A percentile compares a stretch with the other conserved stretches of the same genome.
Conservation (phyloP, 805 yeast species). For the Limtongia smithiae region DNA sequence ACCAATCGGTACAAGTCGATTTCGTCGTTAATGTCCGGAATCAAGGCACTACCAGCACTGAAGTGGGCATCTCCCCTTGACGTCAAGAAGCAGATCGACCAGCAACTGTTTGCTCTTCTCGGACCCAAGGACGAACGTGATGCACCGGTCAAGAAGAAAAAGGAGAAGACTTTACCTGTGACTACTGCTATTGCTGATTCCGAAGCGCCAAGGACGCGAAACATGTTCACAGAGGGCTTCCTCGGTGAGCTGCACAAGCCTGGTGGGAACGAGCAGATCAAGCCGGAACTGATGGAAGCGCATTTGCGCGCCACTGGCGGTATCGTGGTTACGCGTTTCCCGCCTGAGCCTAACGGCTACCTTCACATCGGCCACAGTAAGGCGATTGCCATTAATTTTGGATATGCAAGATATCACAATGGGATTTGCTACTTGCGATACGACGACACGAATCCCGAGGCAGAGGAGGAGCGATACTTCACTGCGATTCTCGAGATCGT, state of each 20-base stretch:
- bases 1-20: slow-evolving; percentile 76
- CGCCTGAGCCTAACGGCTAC: slow-evolving; percentile 98
- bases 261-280: slow-evolving; percentile 90
- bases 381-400: slow-evolving; percentile 96
- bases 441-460: slow-evolving; percentile 98
- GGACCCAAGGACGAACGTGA: slow-evolving; percentile 98
- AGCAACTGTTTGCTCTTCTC: slow-evolving; percentile 59
- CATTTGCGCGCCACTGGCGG: slow-evolving; percentile 80
- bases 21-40: slow-evolving; percentile 71
- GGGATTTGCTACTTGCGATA: slow-evolving; percentile 91
- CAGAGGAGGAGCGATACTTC: slow-evolving; percentile 91
- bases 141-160: slow-evolving; percentile 52
- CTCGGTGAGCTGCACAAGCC: slow-evolving; percentile 92
- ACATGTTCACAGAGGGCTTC: slow-evolving; percentile 92
- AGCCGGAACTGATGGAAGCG: slow-evolving; percentile 75
- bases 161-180: slow-evolving; percentile 16
- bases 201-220: slow-evolving; percentile 43
- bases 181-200: slow-evolving; percentile 19
- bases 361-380: slow-evolving; percentile 97
- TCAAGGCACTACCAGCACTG: slow-evolving; percentile 67
- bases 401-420: slow-evolving; percentile 82
- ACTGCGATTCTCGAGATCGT: slow-evolving; percentile 80
- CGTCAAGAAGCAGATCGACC: slow-evolving; percentile 85
- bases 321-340: slow-evolving; percentile 87
- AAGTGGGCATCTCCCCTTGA: slow-evolving; percentile 90